A percentile compares a stretch with the other conserved stretches of the same genome.
Conservation (phyloP, 352 stramenopile genomes). For the Pythium oligandrum region DNA sequence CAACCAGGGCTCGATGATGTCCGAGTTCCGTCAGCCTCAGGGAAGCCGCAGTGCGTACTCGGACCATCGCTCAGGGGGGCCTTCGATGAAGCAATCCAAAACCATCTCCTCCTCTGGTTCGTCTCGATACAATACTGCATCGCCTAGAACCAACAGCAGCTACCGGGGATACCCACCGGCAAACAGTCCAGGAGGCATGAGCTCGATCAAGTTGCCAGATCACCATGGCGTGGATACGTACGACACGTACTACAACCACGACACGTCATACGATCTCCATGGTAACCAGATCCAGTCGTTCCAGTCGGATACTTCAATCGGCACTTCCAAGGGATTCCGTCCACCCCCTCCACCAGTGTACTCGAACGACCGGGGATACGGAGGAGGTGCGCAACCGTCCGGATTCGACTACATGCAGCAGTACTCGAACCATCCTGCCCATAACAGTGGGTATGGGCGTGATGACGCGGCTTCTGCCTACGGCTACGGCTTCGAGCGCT, state of each 20-base stretch:
- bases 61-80: constrained; percentile 20
- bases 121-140: constrained; percentile 4
- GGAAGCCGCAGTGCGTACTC: constrained; percentile 10
- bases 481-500: constrained; percentile 23
- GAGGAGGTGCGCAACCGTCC: too few relatives aligned
- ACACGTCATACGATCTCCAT: constrained; percentile 4
- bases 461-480: constrained; percentile 10
- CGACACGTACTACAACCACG: constrained; percentile 14
- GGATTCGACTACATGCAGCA: too few relatives aligned
- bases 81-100: constrained; percentile 34
- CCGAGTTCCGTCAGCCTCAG: constrained; percentile 39
- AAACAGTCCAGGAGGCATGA: neutral
- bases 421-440: too few relatives aligned
- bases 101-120: constrained; percentile 63
- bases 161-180: neutral
- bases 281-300: constrained; percentile 4
- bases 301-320: constrained; percentile 9
- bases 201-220: neutral
- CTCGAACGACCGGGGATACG: too few relatives aligned
- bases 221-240: constrained; percentile 13
- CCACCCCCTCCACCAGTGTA: too few relatives aligned
- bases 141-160: constrained; percentile 6
- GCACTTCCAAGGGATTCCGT: constrained; percentile 4
- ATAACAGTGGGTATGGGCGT: too few relatives aligned
- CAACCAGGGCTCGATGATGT: constrained; percentile 18